Evolutionary conservation across 108 stramenopile species (phyloP).

Genomic region (Chaetoceros tenuissimus): DNA sequence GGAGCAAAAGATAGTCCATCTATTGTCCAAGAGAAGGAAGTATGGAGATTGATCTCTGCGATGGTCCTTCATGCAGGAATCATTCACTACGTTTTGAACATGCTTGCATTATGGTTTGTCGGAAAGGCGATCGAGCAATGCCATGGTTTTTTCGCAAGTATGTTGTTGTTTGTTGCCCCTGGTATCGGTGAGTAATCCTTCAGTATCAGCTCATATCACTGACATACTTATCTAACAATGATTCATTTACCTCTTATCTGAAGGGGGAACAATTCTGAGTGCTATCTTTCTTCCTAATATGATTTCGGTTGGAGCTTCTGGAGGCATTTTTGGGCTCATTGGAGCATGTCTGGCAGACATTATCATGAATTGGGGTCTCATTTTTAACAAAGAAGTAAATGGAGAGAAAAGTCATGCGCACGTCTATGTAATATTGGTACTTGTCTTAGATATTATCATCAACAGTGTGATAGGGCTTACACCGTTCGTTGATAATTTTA

Average conservation of each 20-base stretch:
- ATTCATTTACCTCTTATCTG: too few relatives aligned
- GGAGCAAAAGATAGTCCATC: constrained; percentile 79
- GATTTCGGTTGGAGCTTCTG: constrained; percentile 87
- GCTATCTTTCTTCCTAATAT: constrained; percentile 86
- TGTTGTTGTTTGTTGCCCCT: constrained; percentile 68
- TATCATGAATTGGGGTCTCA: constrained; percentile 80
- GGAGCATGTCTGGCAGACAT: constrained; percentile 86
- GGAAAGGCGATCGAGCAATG: constrained; percentile 83
- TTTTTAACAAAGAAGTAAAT: constrained; percentile 55
- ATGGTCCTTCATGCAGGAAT: constrained; percentile 93
- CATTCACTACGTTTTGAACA: constrained; percentile 91
- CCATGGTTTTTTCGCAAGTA: constrained; percentile 64
- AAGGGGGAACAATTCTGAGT: constrained; percentile 83
- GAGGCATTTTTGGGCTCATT: constrained; percentile 90
- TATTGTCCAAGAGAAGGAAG: constrained; percentile 82
- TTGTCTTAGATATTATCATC: constrained; percentile 69
- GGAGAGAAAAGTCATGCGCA: constrained; percentile 34
- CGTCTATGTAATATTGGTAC: constrained; percentile 39
- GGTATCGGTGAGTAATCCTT: too few relatives aligned
- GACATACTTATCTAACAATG: too few relatives aligned
- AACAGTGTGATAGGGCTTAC: constrained; percentile 78
- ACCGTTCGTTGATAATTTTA: constrained; percentile 88
- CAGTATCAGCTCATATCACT: too few relatives aligned
- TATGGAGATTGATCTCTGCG: constrained; percentile 80
- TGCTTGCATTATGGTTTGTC: constrained; percentile 80